phyloP scores from a whole-genome alignment of 2,329 filamentous ascomycete genomes.

The Trichoderma endophyticum region DNA sequence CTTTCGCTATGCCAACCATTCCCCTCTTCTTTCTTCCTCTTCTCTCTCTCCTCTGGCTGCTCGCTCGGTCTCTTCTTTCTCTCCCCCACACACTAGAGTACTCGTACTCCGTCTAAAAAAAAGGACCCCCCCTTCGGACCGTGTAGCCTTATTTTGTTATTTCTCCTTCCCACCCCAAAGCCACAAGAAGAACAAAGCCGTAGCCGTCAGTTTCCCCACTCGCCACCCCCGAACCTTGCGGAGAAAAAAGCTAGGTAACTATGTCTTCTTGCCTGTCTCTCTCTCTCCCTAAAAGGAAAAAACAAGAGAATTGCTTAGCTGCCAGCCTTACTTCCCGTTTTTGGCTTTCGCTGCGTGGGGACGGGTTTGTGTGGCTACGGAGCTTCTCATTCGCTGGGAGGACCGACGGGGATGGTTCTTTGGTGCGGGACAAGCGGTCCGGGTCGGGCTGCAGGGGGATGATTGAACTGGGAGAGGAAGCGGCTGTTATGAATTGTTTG shows the following conservation, averaged over 20 bases:
- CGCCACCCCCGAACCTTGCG: too few relatives aligned
- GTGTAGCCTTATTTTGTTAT: background rate
- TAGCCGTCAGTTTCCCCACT: too few relatives aligned
- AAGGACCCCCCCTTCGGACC: background rate
- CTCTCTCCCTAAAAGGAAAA: background rate
- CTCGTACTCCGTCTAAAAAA: too few relatives aligned
- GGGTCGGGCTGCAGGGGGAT: background rate
- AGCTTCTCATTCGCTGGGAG: background rate
- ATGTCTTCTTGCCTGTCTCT: background rate
- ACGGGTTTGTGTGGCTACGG: too few relatives aligned
- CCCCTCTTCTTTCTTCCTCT: background rate
- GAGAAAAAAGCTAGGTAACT: too few relatives aligned
- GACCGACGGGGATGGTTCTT: background rate
- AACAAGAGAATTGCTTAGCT: background rate
- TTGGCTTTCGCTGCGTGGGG: background rate
- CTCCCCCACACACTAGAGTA: background rate
- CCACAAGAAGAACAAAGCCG: background rate
- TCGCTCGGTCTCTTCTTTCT: background rate
- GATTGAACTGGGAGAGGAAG: background rate
- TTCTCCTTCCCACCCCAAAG: background rate
- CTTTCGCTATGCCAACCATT: background rate
- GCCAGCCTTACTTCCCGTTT: background rate
- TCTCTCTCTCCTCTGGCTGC: background rate
- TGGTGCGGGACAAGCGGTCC: background rate
- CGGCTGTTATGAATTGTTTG: background rate